Evolutionary conservation across 805 yeast genomes (phyloP).

Genomic region (Groenewaldozyma salmanticensis): DNA sequence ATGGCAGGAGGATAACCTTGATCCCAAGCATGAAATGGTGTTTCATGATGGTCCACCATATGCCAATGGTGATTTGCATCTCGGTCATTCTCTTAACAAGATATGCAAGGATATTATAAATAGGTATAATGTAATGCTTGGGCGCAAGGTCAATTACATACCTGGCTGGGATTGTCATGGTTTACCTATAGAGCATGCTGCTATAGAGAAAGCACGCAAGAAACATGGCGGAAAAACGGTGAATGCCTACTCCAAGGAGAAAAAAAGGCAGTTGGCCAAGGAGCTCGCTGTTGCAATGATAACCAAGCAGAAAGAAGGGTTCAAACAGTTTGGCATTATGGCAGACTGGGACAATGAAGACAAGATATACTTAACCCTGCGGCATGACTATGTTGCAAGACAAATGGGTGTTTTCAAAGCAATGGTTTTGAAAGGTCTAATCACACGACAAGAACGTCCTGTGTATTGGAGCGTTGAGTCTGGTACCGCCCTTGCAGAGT

Average conservation of each 20-base stretch:
- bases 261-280: slow-evolving; percentile 56
- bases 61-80: slow-evolving; percentile 89
- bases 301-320: slow-evolving; percentile 50
- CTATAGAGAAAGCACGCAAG: slow-evolving; percentile 40
- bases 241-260: slow-evolving; percentile 31
- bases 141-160: slow-evolving; percentile 55
- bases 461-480: slow-evolving; percentile 97
- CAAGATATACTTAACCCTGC: slow-evolving; percentile 54
- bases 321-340: slow-evolving; percentile 67
- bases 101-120: slow-evolving; percentile 77
- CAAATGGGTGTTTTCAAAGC: slow-evolving; percentile 64
- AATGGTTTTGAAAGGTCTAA: slow-evolving; percentile 54
- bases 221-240: slow-evolving; percentile 25
- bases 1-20: slow-evolving; percentile 40
- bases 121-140: slow-evolving; percentile 55
- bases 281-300: slow-evolving; percentile 63
- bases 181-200: slow-evolving; percentile 87
- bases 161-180: slow-evolving; percentile 99
- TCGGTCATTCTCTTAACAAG: slow-evolving; percentile 89
- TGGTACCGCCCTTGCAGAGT: slow-evolving; percentile 90
- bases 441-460: slow-evolving; percentile 83
- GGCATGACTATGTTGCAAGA: slow-evolving; percentile 57
- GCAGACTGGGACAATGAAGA: slow-evolving; percentile 61
- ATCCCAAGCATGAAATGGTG: slow-evolving; percentile 34
- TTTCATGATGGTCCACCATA: slow-evolving; percentile 98